Base-by-base conservation (phyloP, 805 yeast genomes). In the Starmerella apis region DNA sequence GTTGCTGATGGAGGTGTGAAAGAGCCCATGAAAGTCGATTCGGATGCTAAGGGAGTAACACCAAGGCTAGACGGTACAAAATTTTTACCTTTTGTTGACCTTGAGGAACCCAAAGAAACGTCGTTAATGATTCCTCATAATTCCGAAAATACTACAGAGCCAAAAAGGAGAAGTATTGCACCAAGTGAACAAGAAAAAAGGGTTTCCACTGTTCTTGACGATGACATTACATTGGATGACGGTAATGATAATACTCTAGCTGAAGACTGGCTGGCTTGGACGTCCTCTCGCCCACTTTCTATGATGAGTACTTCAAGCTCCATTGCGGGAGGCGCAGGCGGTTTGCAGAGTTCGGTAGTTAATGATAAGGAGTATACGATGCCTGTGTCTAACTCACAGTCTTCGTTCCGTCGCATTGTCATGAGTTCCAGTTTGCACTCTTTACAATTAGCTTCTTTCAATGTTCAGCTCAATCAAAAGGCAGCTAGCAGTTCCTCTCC, bases 391-490 rank as follows among this genome's bases (percentile, higher is more conserved):
- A 32, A 41, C 18, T 50, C 59, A 3, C 46, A 43, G 10, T 35
- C 43, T 1, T 53, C 59, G 14, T 57, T 58, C 48, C 44, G 55
- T 2, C 48, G 53, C 3, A 53, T 59, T 56, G 57, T 59, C 28
- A 54, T 52, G 60, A 52, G 59, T 45, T 58, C 65, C 36, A 58
- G 63, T 24, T 39, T 57, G 38, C 60, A 56, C 32, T 57, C 65
- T 2, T 54, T 64, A 38, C 66, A 64, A 54, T 55, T 64, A 47
- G 66, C 66, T 6, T 56, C 64, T 16, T 61, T 61, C 41, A 55
- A 59, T 3, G 61, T 60, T 18, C 65, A 64, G 45, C 46, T 63
- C 18, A 66, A 62, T 33, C 59, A 63, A 45, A 39, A 53, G 13
- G 57, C 57, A 6, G 47, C 45, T 10, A 19, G 9, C 7, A 25